phyloP scores from a whole-genome alignment of 306 rosid genomes.

The Quercus mongolica region DNA sequence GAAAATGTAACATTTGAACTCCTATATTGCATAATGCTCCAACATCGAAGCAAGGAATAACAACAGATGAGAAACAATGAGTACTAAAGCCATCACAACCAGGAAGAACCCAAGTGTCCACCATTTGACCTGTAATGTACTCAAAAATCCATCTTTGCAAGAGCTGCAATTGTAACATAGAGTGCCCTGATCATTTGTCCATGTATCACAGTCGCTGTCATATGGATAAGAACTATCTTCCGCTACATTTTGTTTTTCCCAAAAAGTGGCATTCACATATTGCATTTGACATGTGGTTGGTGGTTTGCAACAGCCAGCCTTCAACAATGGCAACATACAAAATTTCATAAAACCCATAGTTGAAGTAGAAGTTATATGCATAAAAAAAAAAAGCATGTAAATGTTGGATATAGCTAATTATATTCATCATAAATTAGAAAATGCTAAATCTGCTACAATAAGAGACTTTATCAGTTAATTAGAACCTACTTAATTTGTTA shows the following conservation, averaged over 20 bases:
- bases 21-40: slow-evolving; percentile 4
- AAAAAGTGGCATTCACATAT: slow-evolving; percentile 30
- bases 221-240: neutral
- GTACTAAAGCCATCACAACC: slow-evolving; percentile 5
- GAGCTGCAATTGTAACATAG: slow-evolving; percentile 29
- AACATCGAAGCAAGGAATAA: slow-evolving; percentile 18
- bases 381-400: too few relatives aligned
- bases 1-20: neutral
- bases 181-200: slow-evolving; percentile 13
- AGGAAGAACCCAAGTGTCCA: slow-evolving; percentile 27
- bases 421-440: neutral
- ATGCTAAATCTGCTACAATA: too few relatives aligned
- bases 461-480: too few relatives aligned
- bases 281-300: slow-evolving; percentile 23
- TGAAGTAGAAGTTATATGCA: neutral
- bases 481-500: too few relatives aligned
- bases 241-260: neutral
- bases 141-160: slow-evolving; percentile 24
- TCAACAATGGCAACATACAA: neutral
- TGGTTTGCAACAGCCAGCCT: slow-evolving; percentile 36
- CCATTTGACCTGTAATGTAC: slow-evolving; percentile 21
- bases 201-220: slow-evolving; percentile 15
- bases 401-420: neutral
- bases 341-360: neutral
- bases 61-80: slow-evolving; percentile 22